Evolutionary conservation across 2,329 filamentous ascomycete genomes (phyloP).

Genomic region (Teratosphaeria nubilosa): DNA sequence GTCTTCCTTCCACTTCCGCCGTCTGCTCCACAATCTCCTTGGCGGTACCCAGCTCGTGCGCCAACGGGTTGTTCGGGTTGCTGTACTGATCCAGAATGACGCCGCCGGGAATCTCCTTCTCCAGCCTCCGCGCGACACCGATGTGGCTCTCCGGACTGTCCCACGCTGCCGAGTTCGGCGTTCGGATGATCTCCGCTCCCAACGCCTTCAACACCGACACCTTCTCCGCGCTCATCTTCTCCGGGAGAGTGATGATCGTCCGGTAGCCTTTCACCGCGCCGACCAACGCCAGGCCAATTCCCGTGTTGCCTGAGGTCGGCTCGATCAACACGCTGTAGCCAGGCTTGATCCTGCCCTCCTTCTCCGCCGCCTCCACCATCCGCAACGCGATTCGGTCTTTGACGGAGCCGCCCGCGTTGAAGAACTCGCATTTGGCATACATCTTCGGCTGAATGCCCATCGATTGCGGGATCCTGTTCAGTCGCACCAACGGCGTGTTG

Average conservation of each 20-base stretch:
- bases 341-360: constrained; percentile 84
- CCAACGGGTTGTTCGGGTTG: constrained; percentile 82
- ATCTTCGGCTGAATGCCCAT: constrained; percentile 68
- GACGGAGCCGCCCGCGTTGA: constrained; percentile 68
- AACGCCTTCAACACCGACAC: constrained; percentile 88
- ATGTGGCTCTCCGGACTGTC: constrained; percentile 95
- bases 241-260: constrained; percentile 94
- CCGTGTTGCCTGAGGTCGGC: constrained; percentile 96
- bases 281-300: constrained; percentile 88
- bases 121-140: constrained; percentile 76
- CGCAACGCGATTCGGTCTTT: constrained; percentile 89
- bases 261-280: constrained; percentile 95
- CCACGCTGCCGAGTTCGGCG: constrained; percentile 88
- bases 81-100: constrained; percentile 96
- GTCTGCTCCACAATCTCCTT: constrained; percentile 96
- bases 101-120: constrained; percentile 93
- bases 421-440: constrained; percentile 31
- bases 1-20: constrained; percentile 48
- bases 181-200: constrained; percentile 94
- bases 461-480: constrained; percentile 87
- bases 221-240: constrained; percentile 99
- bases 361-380: constrained; percentile 96
- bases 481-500: constrained; percentile 85
- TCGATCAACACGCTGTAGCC: constrained; percentile 88
- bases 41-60: constrained; percentile 88